A percentile compares a stretch with the other conserved stretches of the same genome.
Evolutionary conservation across 2,329 filamentous ascomycete species (phyloP).

Genomic region (Penicillium sp.): DNA sequence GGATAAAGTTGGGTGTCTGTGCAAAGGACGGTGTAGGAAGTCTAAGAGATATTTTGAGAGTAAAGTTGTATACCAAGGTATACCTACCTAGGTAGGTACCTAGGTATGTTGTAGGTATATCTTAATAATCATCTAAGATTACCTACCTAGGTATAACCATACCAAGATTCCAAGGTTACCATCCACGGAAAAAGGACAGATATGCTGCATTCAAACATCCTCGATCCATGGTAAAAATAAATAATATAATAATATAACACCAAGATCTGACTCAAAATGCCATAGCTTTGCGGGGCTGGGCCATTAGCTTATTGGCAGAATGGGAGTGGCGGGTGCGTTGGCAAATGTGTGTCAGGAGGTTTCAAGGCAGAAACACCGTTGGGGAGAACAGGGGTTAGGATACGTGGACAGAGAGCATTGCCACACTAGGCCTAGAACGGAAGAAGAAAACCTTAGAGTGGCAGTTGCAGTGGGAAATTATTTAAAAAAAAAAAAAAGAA

Average conservation of each 20-base stretch:
- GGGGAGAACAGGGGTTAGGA: conserved; percentile 1
- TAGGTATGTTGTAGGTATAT: no score
- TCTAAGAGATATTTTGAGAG: not conserved
- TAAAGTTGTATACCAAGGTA: not conserved
- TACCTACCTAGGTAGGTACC: no score
- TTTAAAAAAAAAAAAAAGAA: not conserved
- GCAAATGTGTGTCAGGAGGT: conserved; percentile 13
- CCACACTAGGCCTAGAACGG: conserved; percentile 3
- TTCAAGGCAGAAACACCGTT: conserved; percentile 6
- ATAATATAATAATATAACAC: not conserved
- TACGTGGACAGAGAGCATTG: conserved; percentile 9
- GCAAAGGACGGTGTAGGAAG: conserved; percentile 7
- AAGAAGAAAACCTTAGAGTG: not conserved
- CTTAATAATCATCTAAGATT: not conserved
- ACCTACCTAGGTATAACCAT: no score
- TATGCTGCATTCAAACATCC: not conserved
- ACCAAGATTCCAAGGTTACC: not conserved
- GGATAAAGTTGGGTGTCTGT: not conserved
- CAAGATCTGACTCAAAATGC: not conserved
- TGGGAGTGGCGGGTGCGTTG: conserved; percentile 6
- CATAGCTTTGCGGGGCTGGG: conserved; percentile 3
- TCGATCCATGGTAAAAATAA: not conserved
- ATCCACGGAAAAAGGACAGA: not conserved
- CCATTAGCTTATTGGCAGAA: not conserved
- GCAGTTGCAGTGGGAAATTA: not conserved